A percentile compares a stretch with the other conserved stretches of the same genome.
These are phyloP conservation scores for Erigeron philadelphicus DNA, from an alignment of 140 eudicot species.

Conservation along the genomic window DNA sequence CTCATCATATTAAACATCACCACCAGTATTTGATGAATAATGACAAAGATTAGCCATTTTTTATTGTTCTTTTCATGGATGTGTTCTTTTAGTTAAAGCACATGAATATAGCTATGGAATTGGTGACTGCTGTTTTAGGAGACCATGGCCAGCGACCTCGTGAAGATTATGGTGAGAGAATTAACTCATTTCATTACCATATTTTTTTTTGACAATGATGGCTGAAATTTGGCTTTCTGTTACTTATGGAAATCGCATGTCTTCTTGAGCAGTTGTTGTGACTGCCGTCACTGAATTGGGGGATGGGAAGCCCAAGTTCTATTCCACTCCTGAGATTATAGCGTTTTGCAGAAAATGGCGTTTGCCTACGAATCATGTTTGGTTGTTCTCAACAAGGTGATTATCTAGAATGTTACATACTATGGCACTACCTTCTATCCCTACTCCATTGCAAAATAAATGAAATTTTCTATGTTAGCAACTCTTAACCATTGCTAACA, in stretches of 20 bases:
- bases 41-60: neutral
- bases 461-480: conserved; percentile 1
- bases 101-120: conserved; percentile 87
- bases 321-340: conserved; percentile 87
- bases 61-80: conserved; percentile 10
- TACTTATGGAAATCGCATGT: conserved; percentile 3
- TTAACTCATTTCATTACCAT: neutral
- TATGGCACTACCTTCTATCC: neutral
- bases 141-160: conserved; percentile 96
- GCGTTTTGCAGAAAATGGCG: conserved; percentile 97
- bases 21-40: conserved; percentile 2
- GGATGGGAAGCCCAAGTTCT: conserved; percentile 80
- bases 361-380: conserved; percentile 89
- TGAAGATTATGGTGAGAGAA: conserved; percentile 74
- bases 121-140: conserved; percentile 97
- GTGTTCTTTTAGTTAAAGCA: conserved; percentile 48
- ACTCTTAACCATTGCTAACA: neutral
- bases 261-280: conserved; percentile 61
- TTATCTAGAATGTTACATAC: conserved; percentile 8
- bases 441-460: conserved; percentile 4
- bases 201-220: neutral
- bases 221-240: neutral
- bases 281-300: conserved; percentile 95
- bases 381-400: conserved; percentile 97
- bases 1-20: neutral